Percentiles rank a stretch among this genome's conserved stretches.
phyloP scores from a whole-genome alignment of 192 early-diverging fungal species.

The Coemansia sp. region DNA sequence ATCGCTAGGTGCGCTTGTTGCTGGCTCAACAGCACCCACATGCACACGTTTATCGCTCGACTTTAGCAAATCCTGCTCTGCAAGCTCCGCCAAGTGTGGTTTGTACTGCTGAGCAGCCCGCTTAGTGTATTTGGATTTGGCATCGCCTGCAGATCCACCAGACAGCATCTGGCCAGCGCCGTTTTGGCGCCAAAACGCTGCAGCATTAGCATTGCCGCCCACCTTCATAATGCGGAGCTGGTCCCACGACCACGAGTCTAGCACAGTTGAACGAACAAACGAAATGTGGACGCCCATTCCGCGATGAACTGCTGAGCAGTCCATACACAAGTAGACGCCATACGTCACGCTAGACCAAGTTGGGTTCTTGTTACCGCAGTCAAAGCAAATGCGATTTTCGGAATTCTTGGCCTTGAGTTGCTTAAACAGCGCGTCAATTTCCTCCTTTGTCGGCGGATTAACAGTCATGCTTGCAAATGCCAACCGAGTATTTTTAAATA shows the following conservation, averaged over 20 bases:
- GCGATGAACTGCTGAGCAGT: slow-evolving; percentile 94
- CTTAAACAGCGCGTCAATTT: slow-evolving; percentile 46
- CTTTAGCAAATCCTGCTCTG: slow-evolving; percentile 63
- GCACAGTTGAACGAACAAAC: slow-evolving; percentile 88
- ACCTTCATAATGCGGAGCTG: slow-evolving; percentile 89
- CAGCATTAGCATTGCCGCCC: slow-evolving; percentile 81
- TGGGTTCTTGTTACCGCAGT: slow-evolving; percentile 92
- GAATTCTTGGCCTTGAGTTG: slow-evolving; percentile 44
- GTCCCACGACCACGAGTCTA: slow-evolving; percentile 92
- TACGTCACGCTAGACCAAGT: slow-evolving; percentile 93
- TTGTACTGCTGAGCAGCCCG: slow-evolving; percentile 78
- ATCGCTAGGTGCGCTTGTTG: slow-evolving; percentile 4
- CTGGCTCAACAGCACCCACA: slow-evolving; percentile 10
- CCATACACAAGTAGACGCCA: slow-evolving; percentile 93
- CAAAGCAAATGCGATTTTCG: slow-evolving; percentile 81
- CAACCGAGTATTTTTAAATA: background rate
- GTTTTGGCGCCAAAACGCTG: slow-evolving; percentile 82
- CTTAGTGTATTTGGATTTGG: slow-evolving; percentile 79
- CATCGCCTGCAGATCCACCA: slow-evolving; percentile 61
- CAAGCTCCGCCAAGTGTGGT: slow-evolving; percentile 67
- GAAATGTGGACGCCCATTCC: slow-evolving; percentile 97
- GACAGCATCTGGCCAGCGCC: slow-evolving; percentile 43
- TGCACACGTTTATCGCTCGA: slow-evolving; percentile 38
- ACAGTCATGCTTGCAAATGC: slow-evolving; percentile 22
- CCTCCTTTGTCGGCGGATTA: slow-evolving; percentile 39